Evolutionary conservation across 208 protist genomes (phyloP), one percentile per base, ranked within the genome.

Genomic region (Leishmania martiniquensis): DNA sequence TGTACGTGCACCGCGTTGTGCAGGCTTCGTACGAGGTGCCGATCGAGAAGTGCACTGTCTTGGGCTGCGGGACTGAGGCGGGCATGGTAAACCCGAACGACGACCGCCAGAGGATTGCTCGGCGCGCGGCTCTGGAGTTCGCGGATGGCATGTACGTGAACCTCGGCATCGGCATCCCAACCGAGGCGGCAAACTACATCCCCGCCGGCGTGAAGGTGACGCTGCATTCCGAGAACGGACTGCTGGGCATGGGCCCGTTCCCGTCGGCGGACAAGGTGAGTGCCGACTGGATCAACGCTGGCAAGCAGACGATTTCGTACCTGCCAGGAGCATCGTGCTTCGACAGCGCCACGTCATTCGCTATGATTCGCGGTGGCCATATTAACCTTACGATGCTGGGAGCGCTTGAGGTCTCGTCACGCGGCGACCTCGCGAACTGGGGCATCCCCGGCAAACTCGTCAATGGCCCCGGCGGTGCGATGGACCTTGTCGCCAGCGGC

Each of bases 391-490:
- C 98, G 66, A 98, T 99, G 85, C 89, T 99, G 37, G 98, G 98
- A 51, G 98, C 95, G 44, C 93, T 99, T 72, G 92, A 99, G 85
- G 98, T 99, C 12, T 82, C 92, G 12, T 67, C 83, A 1, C 95
- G 92, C 76, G 98, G 99, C 60, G 99, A 99, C 81, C 86, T 99
- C 1, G 98, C 98, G 17, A 99, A 99, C 91, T 99, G 98, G 97
- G 93, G 99, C 63, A 99, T 99, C 79, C 98, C 99, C 25, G 96
- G 97, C 51, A 99, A 99, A 86, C 93, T 99, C 77, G 97, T 99
- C 34, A 99, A 99, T 87, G 99, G 98, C 70, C 98, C 98, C 88
- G 98, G 98, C 71, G 99, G 98, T 47, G 98, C 98, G 22, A 99
- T 99, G 97, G 98, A 99, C 76, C 90, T 99, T 20, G 97, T 99